Percentiles rank a stretch among this genome's conserved stretches.
Conservation (phyloP, 805 yeast genomes). For the Wickerhamomyces xylosicus region DNA sequence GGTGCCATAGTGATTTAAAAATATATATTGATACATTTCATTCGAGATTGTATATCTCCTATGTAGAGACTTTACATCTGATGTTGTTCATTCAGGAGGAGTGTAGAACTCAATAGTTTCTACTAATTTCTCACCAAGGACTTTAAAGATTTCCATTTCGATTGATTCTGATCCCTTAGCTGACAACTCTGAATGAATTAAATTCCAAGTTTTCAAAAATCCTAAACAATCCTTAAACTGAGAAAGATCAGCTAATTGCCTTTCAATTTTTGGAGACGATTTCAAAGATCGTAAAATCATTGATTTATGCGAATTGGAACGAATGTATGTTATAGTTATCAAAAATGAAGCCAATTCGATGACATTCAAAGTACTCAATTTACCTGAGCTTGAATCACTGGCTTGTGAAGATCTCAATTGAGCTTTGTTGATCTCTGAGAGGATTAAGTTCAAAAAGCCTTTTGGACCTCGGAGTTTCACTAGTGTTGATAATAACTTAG, state of each 20-base stretch:
- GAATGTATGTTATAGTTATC: slow-evolving; percentile 7
- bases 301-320: slow-evolving; percentile 5
- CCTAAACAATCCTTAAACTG: too few species aligned
- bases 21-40: too few species aligned
- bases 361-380: slow-evolving; percentile 8
- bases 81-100: too few species aligned
- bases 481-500: slow-evolving; percentile 8
- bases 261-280: too few species aligned
- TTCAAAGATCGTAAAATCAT: background rate
- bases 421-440: slow-evolving; percentile 9
- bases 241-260: too few species aligned
- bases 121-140: slow-evolving; percentile 11
- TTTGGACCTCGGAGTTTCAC: slow-evolving; percentile 11
- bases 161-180: too few species aligned
- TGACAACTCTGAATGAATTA: too few species aligned
- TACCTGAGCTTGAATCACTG: background rate
- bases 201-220: too few species aligned
- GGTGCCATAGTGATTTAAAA: too few species aligned
- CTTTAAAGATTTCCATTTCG: slow-evolving; percentile 4
- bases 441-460: slow-evolving; percentile 11
- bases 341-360: slow-evolving; percentile 15
- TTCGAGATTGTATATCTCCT: too few species aligned
- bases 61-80: too few species aligned
- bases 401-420: slow-evolving; percentile 3
- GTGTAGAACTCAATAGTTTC: slow-evolving; percentile 9